phyloP scores from a whole-genome alignment of 768 basidiomycete species.

The Termitomyces titanicus region DNA sequence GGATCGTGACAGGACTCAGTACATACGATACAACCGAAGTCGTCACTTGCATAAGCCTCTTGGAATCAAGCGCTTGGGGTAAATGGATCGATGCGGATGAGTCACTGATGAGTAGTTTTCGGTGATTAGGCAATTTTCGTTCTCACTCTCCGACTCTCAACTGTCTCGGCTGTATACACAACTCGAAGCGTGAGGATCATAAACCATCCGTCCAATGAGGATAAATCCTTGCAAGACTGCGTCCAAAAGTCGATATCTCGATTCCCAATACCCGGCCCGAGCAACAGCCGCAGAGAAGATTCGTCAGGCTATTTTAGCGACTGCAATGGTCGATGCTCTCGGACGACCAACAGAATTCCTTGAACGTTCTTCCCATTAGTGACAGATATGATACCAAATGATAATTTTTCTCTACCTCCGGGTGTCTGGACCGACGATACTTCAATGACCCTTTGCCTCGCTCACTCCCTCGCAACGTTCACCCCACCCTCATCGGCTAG shows the following conservation, averaged over 20 bases:
- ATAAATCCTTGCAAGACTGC: background rate
- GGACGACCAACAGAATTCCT: constrained; percentile 41
- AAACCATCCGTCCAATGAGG: too few relatives aligned
- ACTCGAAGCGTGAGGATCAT: background rate
- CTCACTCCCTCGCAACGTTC: constrained; percentile 33
- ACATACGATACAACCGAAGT: too few relatives aligned
- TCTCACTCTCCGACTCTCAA: too few relatives aligned
- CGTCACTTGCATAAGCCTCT: too few relatives aligned
- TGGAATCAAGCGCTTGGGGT: too few relatives aligned
- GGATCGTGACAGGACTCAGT: too few relatives aligned
- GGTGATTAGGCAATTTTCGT: too few relatives aligned
- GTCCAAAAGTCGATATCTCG: background rate
- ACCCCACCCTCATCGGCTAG: constrained; percentile 1
- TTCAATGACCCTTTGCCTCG: constrained; percentile 43
- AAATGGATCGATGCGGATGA: too few relatives aligned
- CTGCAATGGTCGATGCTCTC: constrained; percentile 43
- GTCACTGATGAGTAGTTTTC: too few relatives aligned
- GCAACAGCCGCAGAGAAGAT: constrained; percentile 31
- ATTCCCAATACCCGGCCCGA: constrained; percentile 20
- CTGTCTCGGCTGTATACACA: too few relatives aligned
- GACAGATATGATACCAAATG: constrained; percentile 33
- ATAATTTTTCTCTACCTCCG: constrained; percentile 29
- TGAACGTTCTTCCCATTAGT: constrained; percentile 35
- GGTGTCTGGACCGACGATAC: constrained; percentile 50
- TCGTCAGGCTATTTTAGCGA: constrained; percentile 32